phyloP scores from a whole-genome alignment of 495 filamentous ascomycete species.

The Penicillium flavigenum region DNA sequence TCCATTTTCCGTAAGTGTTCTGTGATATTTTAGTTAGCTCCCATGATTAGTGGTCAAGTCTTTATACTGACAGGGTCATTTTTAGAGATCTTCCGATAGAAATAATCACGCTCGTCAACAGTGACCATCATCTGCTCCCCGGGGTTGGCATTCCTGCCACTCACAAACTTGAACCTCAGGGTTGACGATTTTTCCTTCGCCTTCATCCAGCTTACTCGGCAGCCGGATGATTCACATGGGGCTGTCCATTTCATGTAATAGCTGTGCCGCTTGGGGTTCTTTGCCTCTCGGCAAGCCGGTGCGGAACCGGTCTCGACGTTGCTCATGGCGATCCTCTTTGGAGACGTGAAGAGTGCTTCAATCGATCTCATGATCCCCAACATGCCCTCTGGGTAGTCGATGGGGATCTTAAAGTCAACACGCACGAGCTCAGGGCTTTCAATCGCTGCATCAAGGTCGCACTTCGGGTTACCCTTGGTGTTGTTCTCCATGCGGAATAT shows the following conservation, averaged over 20 bases:
- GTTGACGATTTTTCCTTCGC: not conserved
- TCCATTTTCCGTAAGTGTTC: constrained; percentile 9
- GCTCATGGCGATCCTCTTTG: not conserved
- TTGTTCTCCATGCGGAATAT: not conserved
- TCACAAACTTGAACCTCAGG: constrained; percentile 4
- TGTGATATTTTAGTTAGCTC: constrained; percentile 1
- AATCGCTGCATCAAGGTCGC: not conserved
- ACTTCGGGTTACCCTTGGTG: not conserved
- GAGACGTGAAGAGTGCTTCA: not conserved
- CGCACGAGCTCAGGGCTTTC: not conserved
- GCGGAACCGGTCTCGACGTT: not conserved
- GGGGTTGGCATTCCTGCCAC: not conserved
- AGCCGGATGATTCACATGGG: not conserved
- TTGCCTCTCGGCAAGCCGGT: not conserved
- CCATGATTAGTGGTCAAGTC: not conserved
- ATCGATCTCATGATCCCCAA: not conserved
- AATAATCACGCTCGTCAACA: not conserved
- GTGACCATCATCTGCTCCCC: constrained; percentile 12
- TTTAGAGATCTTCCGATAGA: not conserved
- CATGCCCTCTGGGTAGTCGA: not conserved
- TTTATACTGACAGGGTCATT: constrained; percentile 1
- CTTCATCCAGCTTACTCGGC: constrained; percentile 10
- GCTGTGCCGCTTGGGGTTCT: not conserved
- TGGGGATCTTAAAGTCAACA: not conserved
- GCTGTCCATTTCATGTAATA: constrained; percentile 3